Percentiles rank a stretch among this genome's conserved stretches.
These are phyloP conservation scores for Aspergillus melleus DNA, from an alignment of 2,329 filamentous ascomycete species.

Conservation along the genomic window DNA sequence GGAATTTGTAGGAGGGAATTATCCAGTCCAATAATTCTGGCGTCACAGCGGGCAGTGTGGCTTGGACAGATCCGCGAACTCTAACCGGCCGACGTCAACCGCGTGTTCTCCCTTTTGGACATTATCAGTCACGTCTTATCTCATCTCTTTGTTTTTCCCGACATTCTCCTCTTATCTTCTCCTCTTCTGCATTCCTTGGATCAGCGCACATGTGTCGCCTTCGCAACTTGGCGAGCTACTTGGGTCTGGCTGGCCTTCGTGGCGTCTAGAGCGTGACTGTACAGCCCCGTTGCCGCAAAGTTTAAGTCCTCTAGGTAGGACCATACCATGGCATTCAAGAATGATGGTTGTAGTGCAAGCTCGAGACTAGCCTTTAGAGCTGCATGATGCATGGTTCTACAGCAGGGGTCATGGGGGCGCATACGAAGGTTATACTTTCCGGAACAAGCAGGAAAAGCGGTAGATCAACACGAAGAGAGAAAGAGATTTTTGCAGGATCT, in stretches of 20 bases:
- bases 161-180: neutral
- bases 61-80: neutral
- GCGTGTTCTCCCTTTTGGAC: neutral
- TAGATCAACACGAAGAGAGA: neutral
- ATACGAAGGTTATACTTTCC: neutral
- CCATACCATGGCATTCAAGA: neutral
- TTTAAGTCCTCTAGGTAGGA: neutral
- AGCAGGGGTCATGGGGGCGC: neutral
- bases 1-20: neutral
- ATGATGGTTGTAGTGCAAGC: neutral
- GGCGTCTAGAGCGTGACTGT: neutral
- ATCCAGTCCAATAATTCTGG: neutral
- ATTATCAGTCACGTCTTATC: neutral
- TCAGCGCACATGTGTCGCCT: neutral
- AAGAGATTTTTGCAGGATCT: neutral
- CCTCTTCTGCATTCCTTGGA: neutral
- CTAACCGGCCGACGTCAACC: neutral
- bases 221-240: neutral
- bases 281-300: neutral
- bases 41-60: neutral
- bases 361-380: neutral
- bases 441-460: neutral
- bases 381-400: neutral
- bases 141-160: neutral
- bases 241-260: neutral